A percentile compares a stretch with the other conserved stretches of the same genome.
These are phyloP conservation scores for Wickerhamiella brachini DNA, from an alignment of 805 yeast species.

Conservation along the genomic window DNA sequence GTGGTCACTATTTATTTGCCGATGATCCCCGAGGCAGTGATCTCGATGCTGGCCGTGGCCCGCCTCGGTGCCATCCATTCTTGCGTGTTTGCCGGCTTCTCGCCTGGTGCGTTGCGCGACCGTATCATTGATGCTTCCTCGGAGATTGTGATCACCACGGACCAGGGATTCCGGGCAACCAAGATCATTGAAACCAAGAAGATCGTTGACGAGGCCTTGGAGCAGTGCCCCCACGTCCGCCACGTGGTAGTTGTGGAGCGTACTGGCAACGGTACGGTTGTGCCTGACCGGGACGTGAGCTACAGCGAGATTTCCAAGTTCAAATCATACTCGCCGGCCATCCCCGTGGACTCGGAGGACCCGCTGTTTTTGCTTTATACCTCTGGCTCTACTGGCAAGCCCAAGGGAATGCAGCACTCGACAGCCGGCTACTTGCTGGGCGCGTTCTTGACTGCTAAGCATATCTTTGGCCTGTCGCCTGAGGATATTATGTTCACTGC, in stretches of 20 bases:
- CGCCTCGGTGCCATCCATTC: conserved; percentile 95
- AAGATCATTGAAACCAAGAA: conserved; percentile 83
- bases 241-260: conserved; percentile 81
- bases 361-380: conserved; percentile 92
- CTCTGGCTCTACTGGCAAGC: conserved; percentile 96
- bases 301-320: conserved; percentile 88
- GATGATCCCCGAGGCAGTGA: conserved; percentile 93
- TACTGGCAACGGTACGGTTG: conserved; percentile 70
- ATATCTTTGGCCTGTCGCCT: conserved; percentile 83
- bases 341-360: conserved; percentile 80
- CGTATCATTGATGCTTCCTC: conserved; percentile 81
- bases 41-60: conserved; percentile 85
- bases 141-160: conserved; percentile 80
- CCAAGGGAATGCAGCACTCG: conserved; percentile 93
- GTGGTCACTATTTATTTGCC: conserved; percentile 94
- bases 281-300: conserved; percentile 75
- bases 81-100: conserved; percentile 91
- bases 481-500: conserved; percentile 88
- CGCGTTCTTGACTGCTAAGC: conserved; percentile 81
- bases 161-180: conserved; percentile 82
- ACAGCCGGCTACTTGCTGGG: conserved; percentile 93
- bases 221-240: conserved; percentile 52
- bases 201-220: conserved; percentile 88
- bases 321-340: conserved; percentile 78
- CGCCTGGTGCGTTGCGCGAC: conserved; percentile 83